phyloP scores from a whole-genome alignment of 495 filamentous ascomycete genomes.

The Penicillium canescens region DNA sequence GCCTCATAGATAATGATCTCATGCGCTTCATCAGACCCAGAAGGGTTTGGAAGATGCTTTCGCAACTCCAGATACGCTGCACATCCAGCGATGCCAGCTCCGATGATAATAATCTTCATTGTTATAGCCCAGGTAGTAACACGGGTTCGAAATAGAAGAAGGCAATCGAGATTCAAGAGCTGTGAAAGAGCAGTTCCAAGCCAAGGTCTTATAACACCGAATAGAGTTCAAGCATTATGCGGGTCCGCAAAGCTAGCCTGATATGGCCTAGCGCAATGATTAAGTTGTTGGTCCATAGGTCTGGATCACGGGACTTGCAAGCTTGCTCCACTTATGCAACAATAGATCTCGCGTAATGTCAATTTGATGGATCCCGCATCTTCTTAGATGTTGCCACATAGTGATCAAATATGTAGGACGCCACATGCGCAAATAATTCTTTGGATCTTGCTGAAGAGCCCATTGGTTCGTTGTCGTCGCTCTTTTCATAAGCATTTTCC shows the following conservation, averaged over 20 bases:
- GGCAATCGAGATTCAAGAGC: background rate
- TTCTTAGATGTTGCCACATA: background rate
- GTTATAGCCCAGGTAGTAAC: background rate
- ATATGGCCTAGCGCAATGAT: background rate
- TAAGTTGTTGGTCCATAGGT: too few species aligned
- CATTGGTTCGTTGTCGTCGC: background rate
- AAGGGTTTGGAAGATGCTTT: slow-evolving; percentile 29
- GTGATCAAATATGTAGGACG: slow-evolving; percentile 1
- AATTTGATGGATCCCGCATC: too few species aligned
- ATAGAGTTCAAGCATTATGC: background rate
- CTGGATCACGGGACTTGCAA: too few species aligned
- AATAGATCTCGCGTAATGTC: too few species aligned
- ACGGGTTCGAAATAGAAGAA: background rate
- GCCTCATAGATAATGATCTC: slow-evolving; percentile 21
- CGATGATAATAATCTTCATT: slow-evolving; percentile 53
- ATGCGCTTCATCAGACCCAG: slow-evolving; percentile 3
- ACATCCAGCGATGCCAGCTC: slow-evolving; percentile 49
- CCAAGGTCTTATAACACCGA: too few species aligned
- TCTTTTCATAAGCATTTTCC: background rate
- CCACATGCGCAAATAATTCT: slow-evolving; percentile 10
- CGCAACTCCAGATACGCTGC: slow-evolving; percentile 44
- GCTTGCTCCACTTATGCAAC: too few species aligned
- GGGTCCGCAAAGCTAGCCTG: slow-evolving; percentile 10
- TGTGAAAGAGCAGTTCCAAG: too few species aligned
- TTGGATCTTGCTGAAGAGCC: background rate